Evolutionary conservation across 169 alveolate species (phyloP).

Genomic region (Theileria orientalis): DNA sequence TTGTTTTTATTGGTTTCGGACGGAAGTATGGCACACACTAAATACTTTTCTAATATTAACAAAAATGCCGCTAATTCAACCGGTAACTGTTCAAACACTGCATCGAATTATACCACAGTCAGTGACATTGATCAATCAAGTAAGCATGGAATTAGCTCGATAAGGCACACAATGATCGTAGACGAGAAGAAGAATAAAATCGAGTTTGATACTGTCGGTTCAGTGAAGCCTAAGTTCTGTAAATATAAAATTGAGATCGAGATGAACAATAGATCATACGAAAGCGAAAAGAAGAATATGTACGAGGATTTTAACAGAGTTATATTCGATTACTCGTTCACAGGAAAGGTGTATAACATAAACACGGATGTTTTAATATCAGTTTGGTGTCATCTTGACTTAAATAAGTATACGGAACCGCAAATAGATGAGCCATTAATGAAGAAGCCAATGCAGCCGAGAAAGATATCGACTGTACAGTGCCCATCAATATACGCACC

Average conservation of each 20-base stretch:
- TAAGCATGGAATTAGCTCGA: background rate
- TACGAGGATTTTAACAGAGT: slow-evolving; percentile 37
- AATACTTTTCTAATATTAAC: slow-evolving; percentile 5
- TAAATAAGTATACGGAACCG: background rate
- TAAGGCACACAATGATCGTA: slow-evolving; percentile 10
- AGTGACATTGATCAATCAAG: background rate
- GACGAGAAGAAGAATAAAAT: slow-evolving; percentile 30
- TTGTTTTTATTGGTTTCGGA: slow-evolving; percentile 16
- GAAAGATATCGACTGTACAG: slow-evolving; percentile 18
- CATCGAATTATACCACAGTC: background rate
- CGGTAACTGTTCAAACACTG: background rate
- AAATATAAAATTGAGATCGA: slow-evolving; percentile 29
- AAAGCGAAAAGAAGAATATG: slow-evolving; percentile 35
- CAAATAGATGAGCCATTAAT: background rate
- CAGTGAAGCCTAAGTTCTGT: slow-evolving; percentile 36
- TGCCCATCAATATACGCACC: slow-evolving; percentile 16
- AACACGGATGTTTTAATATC: slow-evolving; percentile 21
- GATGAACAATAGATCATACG: slow-evolving; percentile 22
- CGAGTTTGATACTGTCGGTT: slow-evolving; percentile 47
- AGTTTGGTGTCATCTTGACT: slow-evolving; percentile 21
- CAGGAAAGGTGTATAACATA: slow-evolving; percentile 13
- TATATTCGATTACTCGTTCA: slow-evolving; percentile 36
- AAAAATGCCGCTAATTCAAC: background rate
- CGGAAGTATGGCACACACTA: slow-evolving; percentile 29
- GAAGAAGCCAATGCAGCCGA: slow-evolving; percentile 10